phyloP scores from a whole-genome alignment of 352 stramenopile species.

The Aphanomyces invadans region DNA sequence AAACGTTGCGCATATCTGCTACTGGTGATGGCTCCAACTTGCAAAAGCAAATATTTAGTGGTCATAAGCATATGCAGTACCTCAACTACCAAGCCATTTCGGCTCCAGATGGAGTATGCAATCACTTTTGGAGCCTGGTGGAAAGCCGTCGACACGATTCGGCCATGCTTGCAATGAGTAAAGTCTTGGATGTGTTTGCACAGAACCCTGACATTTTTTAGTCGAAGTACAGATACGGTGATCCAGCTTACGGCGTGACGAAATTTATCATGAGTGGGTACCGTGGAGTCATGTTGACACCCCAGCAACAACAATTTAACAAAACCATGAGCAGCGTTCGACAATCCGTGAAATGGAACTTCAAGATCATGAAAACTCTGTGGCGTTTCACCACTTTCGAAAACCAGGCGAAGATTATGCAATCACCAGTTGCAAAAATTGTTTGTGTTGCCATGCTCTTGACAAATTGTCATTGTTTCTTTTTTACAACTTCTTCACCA shows the following conservation, averaged over 20 bases:
- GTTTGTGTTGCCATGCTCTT: constrained; percentile 7
- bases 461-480: constrained; percentile 4
- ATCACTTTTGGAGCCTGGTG: constrained; percentile 6
- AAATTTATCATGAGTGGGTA: constrained; percentile 4
- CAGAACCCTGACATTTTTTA: neutral
- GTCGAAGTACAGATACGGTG: constrained; percentile 5
- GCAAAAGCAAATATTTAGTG: constrained; percentile 17
- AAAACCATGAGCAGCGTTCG: neutral
- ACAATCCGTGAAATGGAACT: constrained; percentile 18
- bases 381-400: constrained; percentile 12
- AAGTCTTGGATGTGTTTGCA: neutral
- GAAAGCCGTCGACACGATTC: constrained; percentile 9
- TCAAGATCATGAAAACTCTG: constrained; percentile 18
- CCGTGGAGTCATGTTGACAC: neutral
- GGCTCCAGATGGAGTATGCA: neutral
- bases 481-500: neutral
- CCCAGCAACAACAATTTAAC: neutral
- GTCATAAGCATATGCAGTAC: constrained; percentile 10
- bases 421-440: constrained; percentile 7
- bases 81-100: constrained; percentile 19
- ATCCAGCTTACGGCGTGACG: constrained; percentile 8
- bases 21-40: constrained; percentile 6
- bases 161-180: neutral
- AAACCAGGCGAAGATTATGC: constrained; percentile 1
- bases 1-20: neutral